A percentile compares a stretch with the other conserved stretches of the same genome.
Evolutionary conservation across 345 rosid species (phyloP).

Genomic region (Lenwebbia sp.): DNA sequence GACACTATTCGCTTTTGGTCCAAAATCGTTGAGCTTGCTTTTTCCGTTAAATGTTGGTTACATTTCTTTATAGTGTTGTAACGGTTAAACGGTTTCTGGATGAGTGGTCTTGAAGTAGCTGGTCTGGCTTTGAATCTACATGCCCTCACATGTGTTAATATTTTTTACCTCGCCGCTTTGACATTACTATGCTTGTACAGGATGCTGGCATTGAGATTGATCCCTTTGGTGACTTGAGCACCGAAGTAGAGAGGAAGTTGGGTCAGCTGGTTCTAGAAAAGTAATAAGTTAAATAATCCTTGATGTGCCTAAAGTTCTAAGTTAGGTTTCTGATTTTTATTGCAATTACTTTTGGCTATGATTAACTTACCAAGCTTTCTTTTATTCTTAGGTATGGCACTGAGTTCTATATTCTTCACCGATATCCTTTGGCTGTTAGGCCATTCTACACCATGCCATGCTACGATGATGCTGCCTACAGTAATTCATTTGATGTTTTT

Average conservation of each 20-base stretch:
- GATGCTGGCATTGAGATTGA: conserved; percentile 79
- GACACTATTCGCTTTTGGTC: background rate
- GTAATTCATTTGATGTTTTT: conserved; percentile 92
- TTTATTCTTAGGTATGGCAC: conserved; percentile 55
- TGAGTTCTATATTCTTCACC: conserved; percentile 75
- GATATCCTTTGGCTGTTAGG: conserved; percentile 74
- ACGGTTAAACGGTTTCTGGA: background rate
- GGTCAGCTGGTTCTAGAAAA: conserved; percentile 84
- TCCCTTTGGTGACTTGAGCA: conserved; percentile 84
- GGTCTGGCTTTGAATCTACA: background rate
- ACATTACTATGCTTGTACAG: conserved; percentile 25
- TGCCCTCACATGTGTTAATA: background rate
- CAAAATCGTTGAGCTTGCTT: background rate
- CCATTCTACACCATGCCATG: conserved; percentile 98
- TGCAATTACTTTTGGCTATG: background rate
- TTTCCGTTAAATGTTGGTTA: background rate
- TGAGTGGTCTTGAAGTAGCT: background rate
- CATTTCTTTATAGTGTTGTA: background rate
- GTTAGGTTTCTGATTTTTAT: background rate
- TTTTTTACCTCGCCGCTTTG: background rate
- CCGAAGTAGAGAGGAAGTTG: conserved; percentile 80
- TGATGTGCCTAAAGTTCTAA: background rate
- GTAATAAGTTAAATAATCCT: conserved; percentile 13
- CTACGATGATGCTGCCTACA: conserved; percentile 56
- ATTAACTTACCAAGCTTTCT: background rate